These are phyloP conservation scores for Fusarium foetens DNA, from an alignment of 2,329 filamentous ascomycete genomes.

Conservation along the genomic window DNA sequence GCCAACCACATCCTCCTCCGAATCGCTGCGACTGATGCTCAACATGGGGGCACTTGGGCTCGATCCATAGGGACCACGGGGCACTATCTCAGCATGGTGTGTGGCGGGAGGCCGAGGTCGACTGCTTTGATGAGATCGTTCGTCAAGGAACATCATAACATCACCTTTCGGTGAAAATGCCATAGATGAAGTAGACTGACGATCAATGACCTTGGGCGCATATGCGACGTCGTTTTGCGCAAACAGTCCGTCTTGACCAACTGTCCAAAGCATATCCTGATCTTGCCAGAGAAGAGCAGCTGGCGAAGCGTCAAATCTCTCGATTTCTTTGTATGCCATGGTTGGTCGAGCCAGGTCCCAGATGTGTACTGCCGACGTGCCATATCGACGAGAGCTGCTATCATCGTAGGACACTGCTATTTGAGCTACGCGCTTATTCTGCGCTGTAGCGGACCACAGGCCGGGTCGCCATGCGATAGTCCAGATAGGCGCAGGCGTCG, in stretches of 20 bases:
- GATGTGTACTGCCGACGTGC: slow-evolving; percentile 69
- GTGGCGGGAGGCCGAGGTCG: slow-evolving; percentile 55
- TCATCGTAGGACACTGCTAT: slow-evolving; percentile 72
- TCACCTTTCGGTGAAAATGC: slow-evolving; percentile 70
- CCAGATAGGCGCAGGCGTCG: slow-evolving; percentile 68
- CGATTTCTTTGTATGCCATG: slow-evolving; percentile 73
- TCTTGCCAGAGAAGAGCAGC: slow-evolving; percentile 71
- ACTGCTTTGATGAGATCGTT: slow-evolving; percentile 57
- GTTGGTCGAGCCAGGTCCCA: slow-evolving; percentile 76
- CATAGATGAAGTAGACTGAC: slow-evolving; percentile 69
- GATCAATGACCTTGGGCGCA: slow-evolving; percentile 70
- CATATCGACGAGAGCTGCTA: slow-evolving; percentile 62
- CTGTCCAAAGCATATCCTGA: slow-evolving; percentile 74
- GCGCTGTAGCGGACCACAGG: slow-evolving; percentile 71
- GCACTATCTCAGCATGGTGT: slow-evolving; percentile 49
- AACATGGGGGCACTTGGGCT: slow-evolving; percentile 62
- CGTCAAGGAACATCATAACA: slow-evolving; percentile 70
- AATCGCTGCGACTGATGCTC: slow-evolving; percentile 70
- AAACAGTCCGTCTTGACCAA: slow-evolving; percentile 69
- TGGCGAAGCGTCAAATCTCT: slow-evolving; percentile 68
- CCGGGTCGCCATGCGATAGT: slow-evolving; percentile 71
- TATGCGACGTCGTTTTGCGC: slow-evolving; percentile 73
- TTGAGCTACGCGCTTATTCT: slow-evolving; percentile 68
- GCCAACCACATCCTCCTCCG: slow-evolving; percentile 71
- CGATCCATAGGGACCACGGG: slow-evolving; percentile 58